Evolutionary conservation across 75 land plant species (phyloP), one percentile per base, ranked within the genome.

Genomic region (Selaginella tamariscina): DNA sequence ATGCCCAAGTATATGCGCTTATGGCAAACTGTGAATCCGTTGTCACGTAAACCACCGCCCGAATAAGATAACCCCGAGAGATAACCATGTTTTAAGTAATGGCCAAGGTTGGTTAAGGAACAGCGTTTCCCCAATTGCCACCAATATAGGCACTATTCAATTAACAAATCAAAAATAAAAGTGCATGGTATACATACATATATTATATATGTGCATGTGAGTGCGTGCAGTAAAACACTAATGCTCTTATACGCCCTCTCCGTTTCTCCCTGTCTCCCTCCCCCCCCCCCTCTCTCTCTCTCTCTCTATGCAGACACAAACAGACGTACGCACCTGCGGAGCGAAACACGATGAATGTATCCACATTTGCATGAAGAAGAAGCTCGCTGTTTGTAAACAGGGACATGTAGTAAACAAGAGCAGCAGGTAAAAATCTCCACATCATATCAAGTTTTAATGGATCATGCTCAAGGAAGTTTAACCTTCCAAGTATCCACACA

Each of bases 91-190:
- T 71, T 73, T 81, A 1, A 66, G 13, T 2, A 85, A 72, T 1
- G 97, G 95, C 97, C 89, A 89, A 24, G 97, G 97, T 71, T 92
- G 97, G 76, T 84, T 82, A 65, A 92, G 63, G 72, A 72, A 92
- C 32, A 86, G 55, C 15, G 95, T 81, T 70, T 92, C 97, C 11
- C 94, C 97, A 13, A 92, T 64, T 2, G 94, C 97, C 28, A 92
- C 97, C 71, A 92, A 84, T 15, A 92, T 82, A n/a, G 97, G 89
- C 1, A 92, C 97, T n/a, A n/a, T n/a, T n/a, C n/a, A n/a, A n/a
- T n/a, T n/a, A n/a, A n/a, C n/a, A n/a, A n/a, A n/a, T n/a, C n/a
- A n/a, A n/a, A n/a, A n/a, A n/a, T n/a, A n/a, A n/a, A n/a, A n/a
- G n/a, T n/a, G n/a, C n/a, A n/a, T n/a, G n/a, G n/a, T n/a, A n/a